Evolutionary conservation across 345 rosid genomes (phyloP), one percentile per base, ranked within the genome.

Genomic region (Eucalyptus camaldulensis): DNA sequence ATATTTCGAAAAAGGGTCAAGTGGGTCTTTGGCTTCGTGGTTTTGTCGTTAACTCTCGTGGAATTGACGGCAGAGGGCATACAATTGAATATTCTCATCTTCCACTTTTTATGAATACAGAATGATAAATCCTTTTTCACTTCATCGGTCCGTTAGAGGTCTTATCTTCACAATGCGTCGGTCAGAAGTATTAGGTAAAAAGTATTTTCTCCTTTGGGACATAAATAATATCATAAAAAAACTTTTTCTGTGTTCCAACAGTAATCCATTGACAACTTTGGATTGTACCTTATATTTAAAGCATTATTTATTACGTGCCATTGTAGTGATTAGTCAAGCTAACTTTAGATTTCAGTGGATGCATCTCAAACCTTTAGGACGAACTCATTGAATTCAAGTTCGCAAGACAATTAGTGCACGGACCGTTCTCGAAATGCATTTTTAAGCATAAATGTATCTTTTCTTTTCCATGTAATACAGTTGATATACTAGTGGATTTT

Each of bases 401-500:
- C 2, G 8, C 0, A 1, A 31, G 8, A 69, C 7, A 17, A 33
- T 33, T 5, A 31, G 6, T 3, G 6, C 19, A 8, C 8, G 12
- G 1, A 67, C 22, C 0, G 2, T 31, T 69, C 80, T 69, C 0
- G 8, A 17, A 72, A 72, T 37, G 44, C 81, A 17, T 31, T 17
- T 33, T 33, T 10, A 17, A 17, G 45, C 43, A 31, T 8, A 31
- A 8, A 31, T n/a, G 11, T 67, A 67, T 16, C 22, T 0, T 67
- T n/a, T 67, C 21, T 31, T 67, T 67, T 67, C 22, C 80, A 31
- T 4, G 80, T 31, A 5, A 8, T 31, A 15, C 6, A 1, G 5
- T 4, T 14, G 11, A 8, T 4, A 8, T 65, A 2, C 6, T 14
- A 13, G 37, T 4, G 76, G 40, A 65, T 31, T 65, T 65, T 14